Conservation (phyloP, 139 green algal species). For the Chlorella sp. region DNA sequence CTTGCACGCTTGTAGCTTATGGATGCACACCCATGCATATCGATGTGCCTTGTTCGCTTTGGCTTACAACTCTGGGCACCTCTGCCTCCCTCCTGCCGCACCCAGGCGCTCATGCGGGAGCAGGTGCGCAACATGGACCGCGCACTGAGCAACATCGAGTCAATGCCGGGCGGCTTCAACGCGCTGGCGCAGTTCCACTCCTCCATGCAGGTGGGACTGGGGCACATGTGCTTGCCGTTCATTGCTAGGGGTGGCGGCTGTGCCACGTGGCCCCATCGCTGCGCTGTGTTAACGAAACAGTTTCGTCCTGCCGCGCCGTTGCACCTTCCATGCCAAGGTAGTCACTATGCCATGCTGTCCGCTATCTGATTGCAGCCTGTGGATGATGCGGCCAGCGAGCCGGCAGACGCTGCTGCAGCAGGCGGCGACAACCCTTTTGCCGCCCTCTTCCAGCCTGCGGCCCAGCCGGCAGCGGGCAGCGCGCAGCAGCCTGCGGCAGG, state of each 20-base stretch:
- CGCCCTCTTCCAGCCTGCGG: slow-evolving; percentile 25
- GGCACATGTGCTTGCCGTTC: not conserved
- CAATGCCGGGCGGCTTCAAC: slow-evolving; percentile 96
- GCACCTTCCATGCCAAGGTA: not conserved
- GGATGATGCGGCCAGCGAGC: slow-evolving; percentile 17
- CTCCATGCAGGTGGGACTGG: slow-evolving; percentile 69
- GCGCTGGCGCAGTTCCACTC: slow-evolving; percentile 91
- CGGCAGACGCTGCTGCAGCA: not conserved
- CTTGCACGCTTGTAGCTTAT: not conserved
- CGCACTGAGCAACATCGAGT: slow-evolving; percentile 94
- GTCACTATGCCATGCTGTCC: not conserved
- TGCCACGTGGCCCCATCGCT: not conserved
- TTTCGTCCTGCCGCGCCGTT: not conserved
- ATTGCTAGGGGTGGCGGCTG: not conserved
- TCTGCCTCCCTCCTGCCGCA: not conserved
- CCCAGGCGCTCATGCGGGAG: slow-evolving; percentile 89
- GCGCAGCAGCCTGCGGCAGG: slow-evolving; percentile 27
- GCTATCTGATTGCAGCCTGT: not conserved
- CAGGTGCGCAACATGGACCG: slow-evolving; percentile 91
- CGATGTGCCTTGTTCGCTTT: not conserved
- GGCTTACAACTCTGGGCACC: no score
- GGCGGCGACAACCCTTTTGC: slow-evolving; percentile 44
- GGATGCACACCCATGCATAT: not conserved
- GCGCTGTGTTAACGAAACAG: not conserved
- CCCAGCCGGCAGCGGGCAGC: slow-evolving; percentile 3